Evolutionary conservation across 2,329 filamentous ascomycete species (phyloP), one percentile per base, ranked within the genome.

Genomic region (Pleurostoma richardsiae): DNA sequence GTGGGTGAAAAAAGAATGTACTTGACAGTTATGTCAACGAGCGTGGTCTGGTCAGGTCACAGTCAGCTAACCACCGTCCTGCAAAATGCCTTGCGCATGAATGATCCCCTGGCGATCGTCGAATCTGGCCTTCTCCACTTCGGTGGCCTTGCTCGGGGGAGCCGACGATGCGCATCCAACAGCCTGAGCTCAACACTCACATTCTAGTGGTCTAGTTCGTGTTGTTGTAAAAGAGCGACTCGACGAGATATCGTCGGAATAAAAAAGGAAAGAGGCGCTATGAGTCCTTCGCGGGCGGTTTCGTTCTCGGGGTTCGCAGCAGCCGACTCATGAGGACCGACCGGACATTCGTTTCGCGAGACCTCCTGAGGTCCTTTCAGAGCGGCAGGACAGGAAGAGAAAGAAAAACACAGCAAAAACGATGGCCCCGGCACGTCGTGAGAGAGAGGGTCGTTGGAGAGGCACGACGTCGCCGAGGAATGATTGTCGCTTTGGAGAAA

Each of bases 21-120:
- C 70, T 77, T 79, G 77, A 80, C 75, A 70, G 64, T 62, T 57
- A 62, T 57, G 49, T 74, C 71, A 78, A 79, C 59, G 73, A 79
- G 67, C 62, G 75, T 74, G 56, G 51, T 63, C 59, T 62, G 48
- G 46, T 41, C 29, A 38, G 30, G 30, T 39, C 43, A 40, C 49
- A 46, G 53, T 56, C 51, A 59, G 58, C 48, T 40, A 46, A 33
- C 42, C 40, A 42, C 29, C 49, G 48, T 42, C 49, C 45, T 31
- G 33, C 10, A n/a, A 29, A 43, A 27, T 31, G 31, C 29, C 44
- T 41, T 39, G 46, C 44, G 57, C 56, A 61, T 62, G 48, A 61
- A 60, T 52, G 58, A 63, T 60, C 59, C 52, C 43, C 58, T 51
- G 42, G 44, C 40, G 61, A 62, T 62, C 61, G 53, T 43, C 58